Conservation (phyloP, 2,329 filamentous ascomycete species). For the Rutstroemia sp. region DNA sequence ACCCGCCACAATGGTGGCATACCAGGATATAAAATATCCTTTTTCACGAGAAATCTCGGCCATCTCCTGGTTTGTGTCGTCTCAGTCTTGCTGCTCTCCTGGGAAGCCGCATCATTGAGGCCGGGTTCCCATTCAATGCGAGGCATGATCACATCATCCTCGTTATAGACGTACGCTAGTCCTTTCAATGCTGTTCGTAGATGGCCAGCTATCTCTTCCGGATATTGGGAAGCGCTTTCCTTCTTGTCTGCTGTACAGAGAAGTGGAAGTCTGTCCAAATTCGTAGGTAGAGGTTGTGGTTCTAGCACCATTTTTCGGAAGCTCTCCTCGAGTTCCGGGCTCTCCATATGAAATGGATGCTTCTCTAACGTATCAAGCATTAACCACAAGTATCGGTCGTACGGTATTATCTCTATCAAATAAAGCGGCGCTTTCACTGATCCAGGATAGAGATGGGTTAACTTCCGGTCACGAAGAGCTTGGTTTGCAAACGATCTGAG, state of each 20-base stretch:
- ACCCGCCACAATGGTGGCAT: too few species aligned
- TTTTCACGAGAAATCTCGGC: not conserved
- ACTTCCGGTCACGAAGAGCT: not conserved
- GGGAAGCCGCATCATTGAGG: too few species aligned
- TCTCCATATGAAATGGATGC: not conserved
- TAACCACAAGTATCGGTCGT: conserved; percentile 1
- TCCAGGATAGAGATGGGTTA: not conserved
- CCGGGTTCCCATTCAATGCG: not conserved
- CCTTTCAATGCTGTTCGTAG: not conserved
- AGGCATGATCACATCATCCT: not conserved
- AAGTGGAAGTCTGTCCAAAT: too few species aligned
- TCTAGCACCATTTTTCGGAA: not conserved
- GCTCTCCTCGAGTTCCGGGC: not conserved
- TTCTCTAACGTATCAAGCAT: not conserved
- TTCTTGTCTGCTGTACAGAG: too few species aligned
- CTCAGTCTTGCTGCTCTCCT: too few species aligned
- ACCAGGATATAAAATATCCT: not conserved
- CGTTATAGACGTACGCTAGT: not conserved
- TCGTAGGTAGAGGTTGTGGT: not conserved
- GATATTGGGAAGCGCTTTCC: not conserved
- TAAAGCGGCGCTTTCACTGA: not conserved
- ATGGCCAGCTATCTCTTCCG: not conserved
- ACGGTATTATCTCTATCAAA: not conserved
- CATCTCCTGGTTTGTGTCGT: not conserved
- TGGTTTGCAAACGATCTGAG: not conserved